Conservation (phyloP, 2,329 filamentous ascomycete genomes). For the Fusarium sp. region DNA sequence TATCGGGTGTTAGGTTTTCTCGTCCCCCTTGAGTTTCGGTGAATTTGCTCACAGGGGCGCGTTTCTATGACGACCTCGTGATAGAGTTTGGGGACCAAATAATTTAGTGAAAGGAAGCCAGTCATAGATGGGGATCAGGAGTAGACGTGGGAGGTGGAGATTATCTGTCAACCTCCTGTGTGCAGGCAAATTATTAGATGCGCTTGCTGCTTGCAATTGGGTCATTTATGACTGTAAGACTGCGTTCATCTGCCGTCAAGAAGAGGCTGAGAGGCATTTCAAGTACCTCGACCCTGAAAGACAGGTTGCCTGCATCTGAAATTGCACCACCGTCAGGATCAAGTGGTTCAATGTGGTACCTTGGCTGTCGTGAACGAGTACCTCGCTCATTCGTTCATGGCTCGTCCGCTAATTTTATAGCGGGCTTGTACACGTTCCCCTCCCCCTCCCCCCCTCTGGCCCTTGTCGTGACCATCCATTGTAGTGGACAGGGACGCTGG, state of each 20-base stretch:
- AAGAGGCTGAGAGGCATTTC: slow-evolving; percentile 1
- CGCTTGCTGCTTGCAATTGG: not conserved
- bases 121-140: not conserved
- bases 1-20: no score
- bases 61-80: slow-evolving; percentile 42
- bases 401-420: slow-evolving; percentile 17
- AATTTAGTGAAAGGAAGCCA: no score
- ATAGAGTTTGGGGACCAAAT: slow-evolving; percentile 8
- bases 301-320: not conserved
- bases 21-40: no score
- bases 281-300: not conserved
- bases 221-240: not conserved
- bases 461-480: slow-evolving; percentile 30
- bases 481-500: slow-evolving; percentile 19
- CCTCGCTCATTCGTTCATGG: not conserved
- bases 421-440: slow-evolving; percentile 13
- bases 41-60: not conserved
- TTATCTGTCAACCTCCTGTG: not conserved
- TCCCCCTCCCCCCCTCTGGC: slow-evolving; percentile 29
- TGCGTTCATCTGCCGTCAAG: not conserved
- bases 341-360: not conserved
- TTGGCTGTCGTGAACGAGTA: slow-evolving; percentile 2
- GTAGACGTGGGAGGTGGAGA: not conserved
- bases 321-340: not conserved
- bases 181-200: not conserved